Evolutionary conservation across 1,139 yeast genomes (phyloP).

Genomic region (Yarrowia galli): DNA sequence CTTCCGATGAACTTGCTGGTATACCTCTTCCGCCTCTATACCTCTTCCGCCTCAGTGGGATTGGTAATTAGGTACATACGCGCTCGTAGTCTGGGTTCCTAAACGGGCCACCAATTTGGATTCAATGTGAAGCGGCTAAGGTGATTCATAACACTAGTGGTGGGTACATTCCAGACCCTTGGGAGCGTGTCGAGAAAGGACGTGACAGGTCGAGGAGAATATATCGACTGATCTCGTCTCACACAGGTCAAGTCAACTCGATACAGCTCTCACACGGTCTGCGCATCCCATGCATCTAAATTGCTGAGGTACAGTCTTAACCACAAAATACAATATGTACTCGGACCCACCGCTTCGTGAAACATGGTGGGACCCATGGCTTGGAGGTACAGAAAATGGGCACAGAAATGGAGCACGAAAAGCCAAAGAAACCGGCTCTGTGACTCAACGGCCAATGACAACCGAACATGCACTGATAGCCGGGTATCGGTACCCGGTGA

Average conservation of each 20-base stretch:
- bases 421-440: neutral
- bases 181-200: neutral
- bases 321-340: neutral
- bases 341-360: conserved; percentile 9
- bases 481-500: conserved; percentile 10
- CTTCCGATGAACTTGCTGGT: neutral
- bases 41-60: conserved; percentile 6
- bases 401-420: conserved; percentile 13
- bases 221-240: neutral
- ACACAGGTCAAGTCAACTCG: neutral
- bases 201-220: neutral
- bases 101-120: neutral
- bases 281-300: neutral
- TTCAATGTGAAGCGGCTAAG: conserved; percentile 12
- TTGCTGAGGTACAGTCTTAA: neutral
- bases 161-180: neutral
- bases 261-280: neutral
- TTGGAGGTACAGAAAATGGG: neutral
- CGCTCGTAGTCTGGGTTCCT: neutral
- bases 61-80: conserved; percentile 33
- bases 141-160: no score
- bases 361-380: conserved; percentile 28
- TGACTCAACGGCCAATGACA: conserved; percentile 30
- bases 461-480: conserved; percentile 21
- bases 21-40: neutral